Conservation (phyloP, 139 green algal species). For the Ulvella scutata region DNA sequence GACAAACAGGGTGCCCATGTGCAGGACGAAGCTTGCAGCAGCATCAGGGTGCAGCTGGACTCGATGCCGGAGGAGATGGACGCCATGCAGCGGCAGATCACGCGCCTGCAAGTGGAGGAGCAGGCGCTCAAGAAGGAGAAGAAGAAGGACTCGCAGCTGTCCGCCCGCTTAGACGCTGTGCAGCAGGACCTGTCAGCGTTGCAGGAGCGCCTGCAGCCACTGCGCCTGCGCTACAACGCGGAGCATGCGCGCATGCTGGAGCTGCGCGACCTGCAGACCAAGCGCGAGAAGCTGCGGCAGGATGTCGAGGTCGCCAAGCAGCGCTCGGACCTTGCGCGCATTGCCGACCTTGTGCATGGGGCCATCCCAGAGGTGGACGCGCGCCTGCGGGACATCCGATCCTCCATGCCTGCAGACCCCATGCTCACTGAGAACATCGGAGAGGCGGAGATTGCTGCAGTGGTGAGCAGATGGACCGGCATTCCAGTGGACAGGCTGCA, state of each 20-base stretch:
- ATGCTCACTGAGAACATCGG: slow-evolving; percentile 78
- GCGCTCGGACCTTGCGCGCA: slow-evolving; percentile 50
- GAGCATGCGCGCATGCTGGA: slow-evolving; percentile 4
- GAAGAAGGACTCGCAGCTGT: slow-evolving; percentile 34
- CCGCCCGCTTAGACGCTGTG: slow-evolving; percentile 46
- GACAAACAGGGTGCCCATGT: too few species aligned
- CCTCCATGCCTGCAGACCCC: slow-evolving; percentile 16
- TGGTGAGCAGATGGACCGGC: slow-evolving; percentile 54
- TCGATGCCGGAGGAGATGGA: slow-evolving; percentile 68
- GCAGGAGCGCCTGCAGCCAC: slow-evolving; percentile 56
- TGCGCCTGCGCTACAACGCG: slow-evolving; percentile 51
- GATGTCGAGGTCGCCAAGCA: slow-evolving; percentile 54
- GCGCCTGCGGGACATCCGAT: slow-evolving; percentile 30
- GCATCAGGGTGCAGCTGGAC: slow-evolving; percentile 55
- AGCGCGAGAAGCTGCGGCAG: slow-evolving; percentile 56
- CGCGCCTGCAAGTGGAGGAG: slow-evolving; percentile 58
- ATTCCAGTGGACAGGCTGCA: slow-evolving; percentile 36
- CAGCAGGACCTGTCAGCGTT: slow-evolving; percentile 49
- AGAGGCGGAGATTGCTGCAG: slow-evolving; percentile 51
- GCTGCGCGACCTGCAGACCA: slow-evolving; percentile 41
- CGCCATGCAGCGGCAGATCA: slow-evolving; percentile 46
- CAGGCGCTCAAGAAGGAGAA: slow-evolving; percentile 77
- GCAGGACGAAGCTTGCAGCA: slow-evolving; percentile 62
- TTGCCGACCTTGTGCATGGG: slow-evolving; percentile 55
- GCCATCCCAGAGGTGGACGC: slow-evolving; percentile 67